Base-by-base conservation (phyloP, 2,329 filamentous ascomycete species). In the Diaporthe nobilis region DNA sequence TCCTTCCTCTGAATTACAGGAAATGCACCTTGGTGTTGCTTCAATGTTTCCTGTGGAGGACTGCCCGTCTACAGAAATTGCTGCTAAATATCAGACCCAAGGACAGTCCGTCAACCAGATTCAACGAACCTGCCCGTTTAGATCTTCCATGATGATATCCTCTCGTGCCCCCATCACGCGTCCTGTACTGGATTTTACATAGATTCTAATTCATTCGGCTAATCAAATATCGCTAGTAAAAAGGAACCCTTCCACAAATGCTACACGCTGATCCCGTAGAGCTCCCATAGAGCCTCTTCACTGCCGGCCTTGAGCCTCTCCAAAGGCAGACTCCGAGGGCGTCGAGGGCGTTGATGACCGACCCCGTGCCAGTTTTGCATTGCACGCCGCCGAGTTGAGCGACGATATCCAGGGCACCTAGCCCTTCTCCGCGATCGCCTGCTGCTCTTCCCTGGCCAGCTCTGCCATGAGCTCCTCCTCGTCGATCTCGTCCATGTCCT, bases 381-480 rank as follows among this genome's bases (percentile, higher is more conserved):
- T 73, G 37, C 37, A 7, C 37, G 47, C 34, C 39, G 63, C 12
- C 1, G 71, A 67, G 47, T 53, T 72, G 72, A 47, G n/a, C 76
- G 47, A 13, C 15, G 71, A 73, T 47, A 53, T 17, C 65, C 65
- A 71, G 25, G 55, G 71, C 74, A 72, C 63, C 77, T 78, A 78
- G 53, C 78, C 75, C 72, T 75, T 75, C 70, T 76, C 76, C 63
- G 75, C 75, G n/a, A 75, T 53, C 60, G 71, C 70, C 73, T 77
- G 79, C 37, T 77, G 77, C 58, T 81, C 85, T 67, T 84, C 83
- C 4, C 82, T 82, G 79, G 91, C 90, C 78, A 92, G 85, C 78
- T 90, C 91, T 1, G 90, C 91, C 80, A 92, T 85, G 81, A 94
- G 86, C 79, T 92, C 91, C 79, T 92, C 87, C 72, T 89, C 89